phyloP scores from a whole-genome alignment of 257 asterid genomes.

The Primulina eburnea region DNA sequence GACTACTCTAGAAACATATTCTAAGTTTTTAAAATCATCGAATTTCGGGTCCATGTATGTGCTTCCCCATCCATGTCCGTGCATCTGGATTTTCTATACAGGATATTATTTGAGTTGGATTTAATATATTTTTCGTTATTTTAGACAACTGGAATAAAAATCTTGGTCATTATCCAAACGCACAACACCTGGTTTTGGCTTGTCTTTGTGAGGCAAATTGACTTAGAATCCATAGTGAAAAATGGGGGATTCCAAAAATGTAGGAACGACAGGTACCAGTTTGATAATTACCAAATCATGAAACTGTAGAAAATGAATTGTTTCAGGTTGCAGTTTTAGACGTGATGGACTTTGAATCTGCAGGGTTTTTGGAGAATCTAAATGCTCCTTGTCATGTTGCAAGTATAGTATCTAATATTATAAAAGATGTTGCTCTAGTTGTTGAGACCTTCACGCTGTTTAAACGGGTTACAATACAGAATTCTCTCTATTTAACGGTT shows the following conservation, averaged over 20 bases:
- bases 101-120: too few species aligned
- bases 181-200: neutral
- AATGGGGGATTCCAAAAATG: neutral
- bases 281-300: neutral
- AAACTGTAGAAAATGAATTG: neutral
- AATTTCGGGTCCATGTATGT: neutral
- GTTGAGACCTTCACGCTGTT: conserved; percentile 16
- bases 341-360: neutral
- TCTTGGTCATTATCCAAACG: neutral
- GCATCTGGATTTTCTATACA: neutral
- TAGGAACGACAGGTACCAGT: neutral
- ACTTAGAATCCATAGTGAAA: neutral
- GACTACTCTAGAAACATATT: neutral
- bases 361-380: neutral
- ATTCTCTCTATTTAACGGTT: conserved; percentile 22
- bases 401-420: conserved; percentile 1
- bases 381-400: neutral
- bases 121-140: too few species aligned
- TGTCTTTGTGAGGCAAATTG: neutral
- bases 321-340: neutral
- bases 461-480: conserved; percentile 21
- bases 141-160: neutral
- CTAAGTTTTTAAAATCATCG: neutral
- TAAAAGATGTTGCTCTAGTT: neutral
- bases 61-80: too few species aligned